These are phyloP conservation scores for Sclerotinia borealis DNA, from an alignment of 2,329 filamentous ascomycete genomes.

Conservation along the genomic window DNA sequence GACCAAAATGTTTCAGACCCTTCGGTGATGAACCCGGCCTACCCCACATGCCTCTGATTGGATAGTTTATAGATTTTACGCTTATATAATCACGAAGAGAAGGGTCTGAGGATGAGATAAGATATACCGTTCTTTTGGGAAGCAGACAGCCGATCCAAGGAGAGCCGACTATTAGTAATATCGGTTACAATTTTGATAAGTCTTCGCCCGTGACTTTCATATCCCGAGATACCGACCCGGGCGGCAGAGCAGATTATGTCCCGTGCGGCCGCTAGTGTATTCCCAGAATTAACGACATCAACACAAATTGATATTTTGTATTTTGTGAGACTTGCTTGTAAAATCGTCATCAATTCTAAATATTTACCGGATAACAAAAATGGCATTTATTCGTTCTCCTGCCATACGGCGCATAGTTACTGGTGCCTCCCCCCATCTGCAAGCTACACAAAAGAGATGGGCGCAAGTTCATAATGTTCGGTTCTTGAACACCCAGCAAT, in stretches of 20 bases:
- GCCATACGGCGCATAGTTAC: conserved; percentile 40
- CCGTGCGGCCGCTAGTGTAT: neutral
- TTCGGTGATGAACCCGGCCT: too few species aligned
- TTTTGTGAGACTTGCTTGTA: neutral
- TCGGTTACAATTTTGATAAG: too few species aligned
- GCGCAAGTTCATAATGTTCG: conserved; percentile 89
- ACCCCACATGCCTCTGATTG: too few species aligned
- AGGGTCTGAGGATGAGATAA: too few species aligned
- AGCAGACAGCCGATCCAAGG: too few species aligned
- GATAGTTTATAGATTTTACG: too few species aligned
- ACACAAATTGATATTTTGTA: neutral
- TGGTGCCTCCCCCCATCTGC: conserved; percentile 28
- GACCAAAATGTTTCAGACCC: too few species aligned
- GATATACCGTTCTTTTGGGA: too few species aligned
- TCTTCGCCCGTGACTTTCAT: too few species aligned
- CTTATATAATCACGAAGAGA: too few species aligned
- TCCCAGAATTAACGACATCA: neutral
- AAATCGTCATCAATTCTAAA: neutral
- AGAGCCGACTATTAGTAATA: too few species aligned
- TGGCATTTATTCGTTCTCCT: conserved; percentile 45
- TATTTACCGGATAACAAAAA: conserved; percentile 25
- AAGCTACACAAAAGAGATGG: conserved; percentile 65
- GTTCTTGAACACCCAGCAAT: conserved; percentile 74
- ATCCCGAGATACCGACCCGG: neutral
- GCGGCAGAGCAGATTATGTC: neutral